Conservation (phyloP, 306 rosid species). For the Arachis hypogaea region DNA sequence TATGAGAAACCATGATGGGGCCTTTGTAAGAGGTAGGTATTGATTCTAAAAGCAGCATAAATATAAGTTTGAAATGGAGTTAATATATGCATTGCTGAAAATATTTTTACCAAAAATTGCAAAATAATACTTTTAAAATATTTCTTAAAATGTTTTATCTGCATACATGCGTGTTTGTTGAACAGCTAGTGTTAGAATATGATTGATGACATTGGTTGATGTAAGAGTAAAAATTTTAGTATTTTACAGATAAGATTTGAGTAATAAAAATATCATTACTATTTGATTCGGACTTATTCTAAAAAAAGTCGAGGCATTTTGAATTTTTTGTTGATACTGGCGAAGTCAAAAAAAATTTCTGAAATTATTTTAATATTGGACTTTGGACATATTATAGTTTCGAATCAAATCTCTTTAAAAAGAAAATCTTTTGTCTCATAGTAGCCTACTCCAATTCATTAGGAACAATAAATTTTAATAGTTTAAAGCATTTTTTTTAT, state of each 20-base stretch:
- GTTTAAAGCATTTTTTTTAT: too few relatives aligned
- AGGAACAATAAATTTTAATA: too few relatives aligned
- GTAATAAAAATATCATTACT: neutral
- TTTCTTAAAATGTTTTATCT: too few relatives aligned
- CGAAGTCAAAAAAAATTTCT: neutral
- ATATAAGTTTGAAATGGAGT: neutral
- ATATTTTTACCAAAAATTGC: too few relatives aligned
- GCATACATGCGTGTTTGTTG: too few relatives aligned
- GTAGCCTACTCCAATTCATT: constrained; percentile 24
- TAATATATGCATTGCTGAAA: too few relatives aligned
- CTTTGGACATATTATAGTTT: neutral
- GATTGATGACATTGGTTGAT: too few relatives aligned
- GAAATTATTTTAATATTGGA: neutral
- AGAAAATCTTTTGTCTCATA: neutral
- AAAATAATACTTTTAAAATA: too few relatives aligned
- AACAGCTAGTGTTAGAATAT: too few relatives aligned
- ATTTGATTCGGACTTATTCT: neutral
- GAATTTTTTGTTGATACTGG: neutral
- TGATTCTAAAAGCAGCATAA: neutral
- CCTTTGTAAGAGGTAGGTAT: neutral
- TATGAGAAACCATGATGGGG: neutral
- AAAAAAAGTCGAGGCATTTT: constrained; percentile 11
- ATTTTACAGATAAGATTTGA: too few relatives aligned
- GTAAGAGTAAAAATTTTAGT: too few relatives aligned
- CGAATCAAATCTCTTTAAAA: neutral